phyloP scores from a whole-genome alignment of 1,139 yeast species.

The Williopsis jadinii region DNA sequence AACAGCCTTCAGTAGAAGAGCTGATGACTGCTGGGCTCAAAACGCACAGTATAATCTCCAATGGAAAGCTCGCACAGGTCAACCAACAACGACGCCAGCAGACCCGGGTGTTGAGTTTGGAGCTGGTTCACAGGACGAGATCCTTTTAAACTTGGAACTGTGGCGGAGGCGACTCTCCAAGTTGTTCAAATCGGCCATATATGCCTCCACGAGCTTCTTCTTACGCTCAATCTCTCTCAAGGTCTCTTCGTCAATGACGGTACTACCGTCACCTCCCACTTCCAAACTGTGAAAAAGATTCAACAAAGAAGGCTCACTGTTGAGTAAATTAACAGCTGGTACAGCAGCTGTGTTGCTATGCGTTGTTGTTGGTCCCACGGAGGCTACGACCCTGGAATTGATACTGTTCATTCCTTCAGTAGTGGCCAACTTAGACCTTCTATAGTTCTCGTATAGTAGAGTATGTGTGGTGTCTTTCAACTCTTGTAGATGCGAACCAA shows the following conservation, averaged over 20 bases:
- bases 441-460: conserved; percentile 59
- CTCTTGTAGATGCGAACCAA: conserved; percentile 75
- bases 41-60: no score
- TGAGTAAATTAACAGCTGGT: background rate
- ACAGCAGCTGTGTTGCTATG: background rate
- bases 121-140: no score
- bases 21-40: no score
- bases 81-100: no score
- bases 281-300: background rate
- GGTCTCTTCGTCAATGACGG: background rate
- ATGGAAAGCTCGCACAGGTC: no score
- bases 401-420: background rate
- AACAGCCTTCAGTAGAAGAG: no score
- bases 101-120: no score
- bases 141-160: no score
- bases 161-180: conserved; percentile 13
- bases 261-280: background rate
- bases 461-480: conserved; percentile 66
- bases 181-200: conserved; percentile 13
- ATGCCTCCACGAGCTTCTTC: conserved; percentile 14
- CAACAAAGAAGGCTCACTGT: background rate
- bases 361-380: background rate
- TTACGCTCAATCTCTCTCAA: conserved; percentile 17
- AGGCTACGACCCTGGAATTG: background rate
- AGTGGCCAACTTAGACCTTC: conserved; percentile 50